A percentile compares a stretch with the other conserved stretches of the same genome.
Evolutionary conservation across 768 basidiomycete species (phyloP).

Genomic region (Amanita polypyramis): DNA sequence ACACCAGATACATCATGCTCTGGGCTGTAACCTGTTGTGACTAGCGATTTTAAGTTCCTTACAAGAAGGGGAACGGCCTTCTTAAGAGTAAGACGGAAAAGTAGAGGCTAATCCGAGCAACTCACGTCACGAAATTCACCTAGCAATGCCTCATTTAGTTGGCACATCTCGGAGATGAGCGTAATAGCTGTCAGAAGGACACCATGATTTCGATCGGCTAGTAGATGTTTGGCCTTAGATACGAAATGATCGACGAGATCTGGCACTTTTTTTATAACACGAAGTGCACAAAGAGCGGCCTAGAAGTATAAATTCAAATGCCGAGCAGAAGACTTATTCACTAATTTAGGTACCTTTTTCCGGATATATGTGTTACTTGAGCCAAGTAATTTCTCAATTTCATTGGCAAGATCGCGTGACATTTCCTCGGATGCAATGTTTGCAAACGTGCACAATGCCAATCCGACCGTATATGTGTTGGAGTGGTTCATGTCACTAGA

Average conservation of each 20-base stretch:
- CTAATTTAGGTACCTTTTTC: slow-evolving; percentile 65
- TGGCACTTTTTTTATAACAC: slow-evolving; percentile 92
- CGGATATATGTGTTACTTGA: slow-evolving; percentile 98
- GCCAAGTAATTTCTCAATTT: slow-evolving; percentile 94
- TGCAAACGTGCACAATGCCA: slow-evolving; percentile 96
- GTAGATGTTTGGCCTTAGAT: slow-evolving; percentile 76
- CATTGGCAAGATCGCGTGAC: slow-evolving; percentile 95
- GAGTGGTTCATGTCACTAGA: slow-evolving; percentile 97
- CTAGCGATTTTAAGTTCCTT: slow-evolving; percentile 87
- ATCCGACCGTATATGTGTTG: slow-evolving; percentile 97
- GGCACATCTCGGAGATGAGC: slow-evolving; percentile 91
- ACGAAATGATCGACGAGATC: slow-evolving; percentile 92
- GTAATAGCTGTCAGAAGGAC: slow-evolving; percentile 92
- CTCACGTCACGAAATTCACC: slow-evolving; percentile 87
- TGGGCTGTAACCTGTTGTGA: slow-evolving; percentile 94
- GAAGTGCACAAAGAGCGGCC: slow-evolving; percentile 92
- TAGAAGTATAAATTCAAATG: slow-evolving; percentile 20
- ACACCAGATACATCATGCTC: slow-evolving; percentile 99
- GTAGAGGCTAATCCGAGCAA: slow-evolving; percentile 1
- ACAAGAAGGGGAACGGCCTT: slow-evolving; percentile 91
- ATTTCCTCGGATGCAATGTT: slow-evolving; percentile 99
- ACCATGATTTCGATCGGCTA: slow-evolving; percentile 95
- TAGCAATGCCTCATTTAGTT: slow-evolving; percentile 57
- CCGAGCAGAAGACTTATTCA: slow-evolving; percentile 1
- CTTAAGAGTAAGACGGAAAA: slow-evolving; percentile 6